phyloP scores from a whole-genome alignment of 2,329 filamentous ascomycete genomes.

The Cladosporium velox region DNA sequence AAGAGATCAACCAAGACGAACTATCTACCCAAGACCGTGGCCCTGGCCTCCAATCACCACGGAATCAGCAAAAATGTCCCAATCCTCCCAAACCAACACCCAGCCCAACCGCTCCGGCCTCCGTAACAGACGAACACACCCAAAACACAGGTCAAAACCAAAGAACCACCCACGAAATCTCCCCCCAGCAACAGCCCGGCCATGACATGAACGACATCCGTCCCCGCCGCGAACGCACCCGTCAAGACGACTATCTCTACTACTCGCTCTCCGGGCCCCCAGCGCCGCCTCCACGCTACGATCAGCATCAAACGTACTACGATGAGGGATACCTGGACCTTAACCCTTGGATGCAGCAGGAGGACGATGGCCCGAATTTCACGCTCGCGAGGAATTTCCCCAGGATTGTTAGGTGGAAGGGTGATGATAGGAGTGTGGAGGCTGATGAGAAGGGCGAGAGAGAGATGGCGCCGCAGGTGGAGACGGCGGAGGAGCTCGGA shows the following conservation, averaged over 20 bases:
- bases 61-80: neutral
- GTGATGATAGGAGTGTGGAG: slow-evolving; percentile 21
- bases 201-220: slow-evolving; percentile 15
- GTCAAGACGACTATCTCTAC: slow-evolving; percentile 20
- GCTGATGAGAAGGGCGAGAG: slow-evolving; percentile 30
- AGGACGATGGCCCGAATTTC: slow-evolving; percentile 28
- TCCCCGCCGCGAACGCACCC: slow-evolving; percentile 15
- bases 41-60: neutral
- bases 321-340: slow-evolving; percentile 31
- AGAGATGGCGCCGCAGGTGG: slow-evolving; percentile 31
- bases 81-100: neutral
- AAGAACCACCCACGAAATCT: neutral
- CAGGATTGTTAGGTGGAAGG: slow-evolving; percentile 28
- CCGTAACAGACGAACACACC: neutral
- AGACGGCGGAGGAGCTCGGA: slow-evolving; percentile 13
- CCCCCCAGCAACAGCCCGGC: neutral
- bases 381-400: slow-evolving; percentile 32
- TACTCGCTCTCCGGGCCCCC: slow-evolving; percentile 19
- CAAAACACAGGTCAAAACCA: neutral
- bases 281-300: slow-evolving; percentile 11
- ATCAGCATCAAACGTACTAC: slow-evolving; percentile 31
- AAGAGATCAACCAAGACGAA: neutral
- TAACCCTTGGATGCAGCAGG: slow-evolving; percentile 31
- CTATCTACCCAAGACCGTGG: neutral
- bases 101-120: neutral